Percentiles rank a stretch among this genome's conserved stretches.
Evolutionary conservation across 148 eudicot genomes (phyloP).

Genomic region (Amaranthus cruentus): DNA sequence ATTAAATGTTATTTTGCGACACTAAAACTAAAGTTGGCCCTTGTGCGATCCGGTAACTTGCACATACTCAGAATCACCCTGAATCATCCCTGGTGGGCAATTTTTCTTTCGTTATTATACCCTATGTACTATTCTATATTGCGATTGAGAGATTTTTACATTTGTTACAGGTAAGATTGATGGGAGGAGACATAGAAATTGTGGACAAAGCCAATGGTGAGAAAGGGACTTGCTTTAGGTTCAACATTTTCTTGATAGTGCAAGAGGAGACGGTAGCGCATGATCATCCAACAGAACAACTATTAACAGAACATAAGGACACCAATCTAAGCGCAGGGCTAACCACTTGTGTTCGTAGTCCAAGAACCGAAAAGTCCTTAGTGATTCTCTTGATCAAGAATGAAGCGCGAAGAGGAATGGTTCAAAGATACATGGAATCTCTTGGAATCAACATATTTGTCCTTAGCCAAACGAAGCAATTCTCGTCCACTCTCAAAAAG

Average conservation of each 20-base stretch:
- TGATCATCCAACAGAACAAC: conserved; percentile 9
- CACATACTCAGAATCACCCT: no score
- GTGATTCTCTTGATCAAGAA: conserved; percentile 57
- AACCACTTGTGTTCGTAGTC: conserved; percentile 25
- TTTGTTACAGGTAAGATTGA: conserved; percentile 59
- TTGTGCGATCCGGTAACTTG: neutral
- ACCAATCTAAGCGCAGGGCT: conserved; percentile 17
- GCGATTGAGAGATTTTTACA: neutral
- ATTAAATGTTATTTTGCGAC: neutral
- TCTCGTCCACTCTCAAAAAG: conserved; percentile 39
- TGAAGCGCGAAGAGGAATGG: conserved; percentile 41
- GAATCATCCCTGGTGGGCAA: no score
- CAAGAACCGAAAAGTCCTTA: conserved; percentile 37
- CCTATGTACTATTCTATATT: neutral
- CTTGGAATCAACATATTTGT: conserved; percentile 43
- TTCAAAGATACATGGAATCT: conserved; percentile 45
- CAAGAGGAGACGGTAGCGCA: conserved; percentile 9
- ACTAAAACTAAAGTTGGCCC: neutral
- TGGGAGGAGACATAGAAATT: conserved; percentile 84
- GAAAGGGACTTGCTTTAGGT: conserved; percentile 66
- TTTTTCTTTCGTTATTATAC: no score
- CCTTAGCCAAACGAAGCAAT: conserved; percentile 33
- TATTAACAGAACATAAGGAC: conserved; percentile 9
- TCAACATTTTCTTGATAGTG: conserved; percentile 44
- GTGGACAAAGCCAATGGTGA: conserved; percentile 51